A percentile compares a stretch with the other conserved stretches of the same genome.
Evolutionary conservation across 208 protist genomes (phyloP).

Genomic region (Trypanosoma congolense): DNA sequence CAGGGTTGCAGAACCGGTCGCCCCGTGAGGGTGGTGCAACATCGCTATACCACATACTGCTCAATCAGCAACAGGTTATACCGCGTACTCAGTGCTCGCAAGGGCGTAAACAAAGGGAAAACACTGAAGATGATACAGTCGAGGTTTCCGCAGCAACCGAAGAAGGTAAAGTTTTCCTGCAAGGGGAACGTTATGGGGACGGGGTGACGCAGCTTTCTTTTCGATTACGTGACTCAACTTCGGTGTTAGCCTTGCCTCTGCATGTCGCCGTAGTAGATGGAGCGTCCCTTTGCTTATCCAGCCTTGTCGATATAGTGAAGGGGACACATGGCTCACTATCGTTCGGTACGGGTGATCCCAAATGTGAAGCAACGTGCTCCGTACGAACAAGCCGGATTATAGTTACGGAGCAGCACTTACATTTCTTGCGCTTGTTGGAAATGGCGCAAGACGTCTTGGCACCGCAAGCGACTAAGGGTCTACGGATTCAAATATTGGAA

Average conservation of each 20-base stretch:
- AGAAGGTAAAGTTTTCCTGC: background rate
- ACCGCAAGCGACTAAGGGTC: conserved; percentile 11
- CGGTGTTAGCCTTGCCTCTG: conserved; percentile 2
- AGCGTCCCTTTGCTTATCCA: conserved; percentile 25
- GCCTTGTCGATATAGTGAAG: conserved; percentile 43
- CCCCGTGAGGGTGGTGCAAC: no score
- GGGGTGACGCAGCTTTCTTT: conserved; percentile 12
- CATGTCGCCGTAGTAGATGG: conserved; percentile 48
- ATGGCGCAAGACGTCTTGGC: conserved; percentile 57
- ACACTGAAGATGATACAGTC: background rate
- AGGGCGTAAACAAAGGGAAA: no score
- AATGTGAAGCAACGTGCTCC: conserved; percentile 4
- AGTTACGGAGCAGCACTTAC: conserved; percentile 39
- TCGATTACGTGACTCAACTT: background rate
- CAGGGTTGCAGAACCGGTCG: no score
- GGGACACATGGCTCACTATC: conserved; percentile 30
- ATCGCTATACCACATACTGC: no score
- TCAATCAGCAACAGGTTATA: no score
- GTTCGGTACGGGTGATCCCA: background rate
- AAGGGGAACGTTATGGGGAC: conserved; percentile 9
- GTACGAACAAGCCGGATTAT: conserved; percentile 31
- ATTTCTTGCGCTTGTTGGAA: conserved; percentile 61
- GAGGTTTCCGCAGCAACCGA: background rate
- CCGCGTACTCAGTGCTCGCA: no score
- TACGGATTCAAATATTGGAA: conserved; percentile 68